Evolutionary conservation across 305 asterid genomes (phyloP).

Genomic region (Fraxinus ornus): DNA sequence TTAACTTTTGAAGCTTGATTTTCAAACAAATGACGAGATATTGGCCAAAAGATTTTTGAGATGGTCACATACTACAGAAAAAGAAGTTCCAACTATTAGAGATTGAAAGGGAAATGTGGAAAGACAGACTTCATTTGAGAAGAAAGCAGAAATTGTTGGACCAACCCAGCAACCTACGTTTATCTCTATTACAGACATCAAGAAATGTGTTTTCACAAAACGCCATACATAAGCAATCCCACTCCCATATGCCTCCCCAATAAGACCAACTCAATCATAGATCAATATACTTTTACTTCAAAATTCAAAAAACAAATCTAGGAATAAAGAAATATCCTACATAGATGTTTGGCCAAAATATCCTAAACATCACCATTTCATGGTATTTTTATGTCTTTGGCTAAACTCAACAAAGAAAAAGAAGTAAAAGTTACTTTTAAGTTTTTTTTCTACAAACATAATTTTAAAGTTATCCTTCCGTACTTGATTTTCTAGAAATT

Average conservation of each 20-base stretch:
- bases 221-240: background rate
- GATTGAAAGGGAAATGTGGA: background rate
- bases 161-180: background rate
- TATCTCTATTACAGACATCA: background rate
- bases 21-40: slow-evolving; percentile 11
- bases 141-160: background rate
- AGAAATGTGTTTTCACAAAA: slow-evolving; percentile 8
- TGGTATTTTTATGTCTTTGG: background rate
- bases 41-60: slow-evolving; percentile 24
- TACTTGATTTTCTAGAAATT: background rate
- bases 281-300: background rate
- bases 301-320: background rate
- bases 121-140: background rate
- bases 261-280: slow-evolving; percentile 10
- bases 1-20: background rate
- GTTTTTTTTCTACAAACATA: background rate
- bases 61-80: slow-evolving; percentile 10
- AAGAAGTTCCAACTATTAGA: background rate
- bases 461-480: background rate
- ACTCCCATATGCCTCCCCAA: background rate
- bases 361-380: background rate
- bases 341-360: background rate
- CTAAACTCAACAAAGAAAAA: too few species aligned
- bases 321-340: background rate
- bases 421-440: background rate